Conservation (phyloP, 495 filamentous ascomycete genomes). For the Aspergillus panamensis region DNA sequence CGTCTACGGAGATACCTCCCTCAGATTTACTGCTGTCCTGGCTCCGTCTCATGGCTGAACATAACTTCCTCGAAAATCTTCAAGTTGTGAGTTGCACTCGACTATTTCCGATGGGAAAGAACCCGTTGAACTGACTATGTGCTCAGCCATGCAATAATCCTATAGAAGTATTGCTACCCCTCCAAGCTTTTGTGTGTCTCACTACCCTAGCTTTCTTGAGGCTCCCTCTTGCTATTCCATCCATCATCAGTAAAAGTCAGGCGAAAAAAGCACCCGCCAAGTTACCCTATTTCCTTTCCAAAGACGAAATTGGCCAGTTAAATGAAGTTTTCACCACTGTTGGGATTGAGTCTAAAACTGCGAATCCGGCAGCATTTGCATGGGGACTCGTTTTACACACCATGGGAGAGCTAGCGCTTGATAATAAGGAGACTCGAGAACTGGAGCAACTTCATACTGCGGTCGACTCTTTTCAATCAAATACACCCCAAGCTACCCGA, state of each 20-base stretch:
- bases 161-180: constrained; percentile 52
- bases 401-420: constrained; percentile 57
- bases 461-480: constrained; percentile 50
- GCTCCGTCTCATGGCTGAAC: constrained; percentile 66
- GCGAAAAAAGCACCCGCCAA: constrained; percentile 26
- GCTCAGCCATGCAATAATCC: constrained; percentile 42
- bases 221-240: constrained; percentile 44
- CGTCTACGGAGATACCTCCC: constrained; percentile 51
- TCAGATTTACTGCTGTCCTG: constrained; percentile 61
- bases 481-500: constrained; percentile 28
- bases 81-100: constrained; percentile 46
- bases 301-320: constrained; percentile 58
- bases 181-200: constrained; percentile 66
- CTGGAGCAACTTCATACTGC: constrained; percentile 60
- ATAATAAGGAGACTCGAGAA: constrained; percentile 56
- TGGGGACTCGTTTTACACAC: constrained; percentile 74
- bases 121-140: constrained; percentile 6
- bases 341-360: constrained; percentile 49
- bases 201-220: constrained; percentile 73
- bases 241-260: constrained; percentile 27
- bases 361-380: constrained; percentile 65
- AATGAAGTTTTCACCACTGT: constrained; percentile 56
- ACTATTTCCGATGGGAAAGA: neutral
- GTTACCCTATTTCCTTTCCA: constrained; percentile 59
- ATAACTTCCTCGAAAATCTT: constrained; percentile 60